Evolutionary conservation across 441 rosid species (phyloP).

Genomic region (Gossypium gossypioides): DNA sequence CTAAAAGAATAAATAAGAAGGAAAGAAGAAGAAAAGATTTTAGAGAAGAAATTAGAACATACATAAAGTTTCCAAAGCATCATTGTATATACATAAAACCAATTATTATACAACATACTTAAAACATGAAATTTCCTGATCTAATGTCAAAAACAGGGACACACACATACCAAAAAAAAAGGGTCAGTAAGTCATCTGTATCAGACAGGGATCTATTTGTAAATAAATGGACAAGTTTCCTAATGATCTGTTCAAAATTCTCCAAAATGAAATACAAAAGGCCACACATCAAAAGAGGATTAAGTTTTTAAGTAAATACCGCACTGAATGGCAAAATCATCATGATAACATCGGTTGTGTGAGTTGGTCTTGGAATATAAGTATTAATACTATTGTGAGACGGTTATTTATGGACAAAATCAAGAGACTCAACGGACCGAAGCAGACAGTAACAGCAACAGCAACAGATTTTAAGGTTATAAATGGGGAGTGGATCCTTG

Average conservation of each 20-base stretch:
- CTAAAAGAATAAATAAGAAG: too few relatives aligned
- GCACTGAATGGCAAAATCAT: neutral
- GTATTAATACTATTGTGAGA: neutral
- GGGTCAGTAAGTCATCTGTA: neutral
- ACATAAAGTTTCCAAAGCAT: too few relatives aligned
- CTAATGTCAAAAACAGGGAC: neutral
- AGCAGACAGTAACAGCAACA: too few relatives aligned
- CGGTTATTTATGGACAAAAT: too few relatives aligned
- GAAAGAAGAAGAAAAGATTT: too few relatives aligned
- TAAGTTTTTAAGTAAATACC: neutral
- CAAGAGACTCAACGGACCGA: too few relatives aligned
- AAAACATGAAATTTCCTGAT: neutral
- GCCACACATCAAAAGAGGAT: neutral
- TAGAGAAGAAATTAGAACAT: too few relatives aligned
- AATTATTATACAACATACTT: too few relatives aligned
- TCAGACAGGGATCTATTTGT: neutral
- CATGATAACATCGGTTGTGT: neutral
- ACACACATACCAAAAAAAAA: neutral
- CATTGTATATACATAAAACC: too few relatives aligned
- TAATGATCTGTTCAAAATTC: neutral
- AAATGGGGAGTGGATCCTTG: conserved; percentile 11
- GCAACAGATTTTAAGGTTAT: neutral
- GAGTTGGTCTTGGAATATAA: neutral
- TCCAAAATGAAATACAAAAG: neutral
- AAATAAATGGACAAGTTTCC: neutral